Evolutionary conservation across 495 filamentous ascomycete species (phyloP), one percentile per base, ranked within the genome.

Genomic region (Xanthoparmelia taractica): DNA sequence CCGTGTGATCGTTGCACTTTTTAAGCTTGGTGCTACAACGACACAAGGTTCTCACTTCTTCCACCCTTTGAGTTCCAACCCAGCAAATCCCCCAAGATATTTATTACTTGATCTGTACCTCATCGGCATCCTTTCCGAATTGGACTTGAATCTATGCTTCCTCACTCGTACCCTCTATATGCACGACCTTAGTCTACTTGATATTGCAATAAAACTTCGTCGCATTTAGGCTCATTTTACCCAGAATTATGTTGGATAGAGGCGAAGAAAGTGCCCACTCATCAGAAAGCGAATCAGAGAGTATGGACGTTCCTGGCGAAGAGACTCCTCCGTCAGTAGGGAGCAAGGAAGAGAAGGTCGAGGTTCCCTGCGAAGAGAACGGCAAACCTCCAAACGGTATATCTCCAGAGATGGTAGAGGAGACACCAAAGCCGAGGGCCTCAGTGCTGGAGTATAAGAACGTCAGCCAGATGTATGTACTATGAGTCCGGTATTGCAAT

Each of bases 381-480:
- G 34, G 8, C 37, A 27, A 40, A 20, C 23, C 38, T 45, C 8
- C 27, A 29, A 23, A 52, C 17, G 15, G 1, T 15, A 29, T 6
- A 15, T 52, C 48, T 52, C 48, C 13, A 31, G 48, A 52, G 5
- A 17, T 6, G 15, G 25, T 8, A 17, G 41, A 62, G 48, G 38
- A 41, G 23, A 57, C 23, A 41, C 50, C 60, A 40, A 62, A 38
- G 18, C 29, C 55, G 18, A 62, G 60, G 20, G 60, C 60, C 13
- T 62, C 60, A 20, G 55, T 55, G 40, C 36, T 62, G 6, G 60
- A 62, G 33, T 62, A 62, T 37, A 62, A 62, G 48, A 62, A 37
- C 36, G 60, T 62, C 17, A 62, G 55, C 34, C 60, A 62, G 50
- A 36, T 62, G 60, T 62, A 62, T 36, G 60, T 40, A n/a, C 0